Evolutionary conservation across 768 basidiomycete genomes (phyloP), one percentile per base, ranked within the genome.

Genomic region (Lactarius vividus): DNA sequence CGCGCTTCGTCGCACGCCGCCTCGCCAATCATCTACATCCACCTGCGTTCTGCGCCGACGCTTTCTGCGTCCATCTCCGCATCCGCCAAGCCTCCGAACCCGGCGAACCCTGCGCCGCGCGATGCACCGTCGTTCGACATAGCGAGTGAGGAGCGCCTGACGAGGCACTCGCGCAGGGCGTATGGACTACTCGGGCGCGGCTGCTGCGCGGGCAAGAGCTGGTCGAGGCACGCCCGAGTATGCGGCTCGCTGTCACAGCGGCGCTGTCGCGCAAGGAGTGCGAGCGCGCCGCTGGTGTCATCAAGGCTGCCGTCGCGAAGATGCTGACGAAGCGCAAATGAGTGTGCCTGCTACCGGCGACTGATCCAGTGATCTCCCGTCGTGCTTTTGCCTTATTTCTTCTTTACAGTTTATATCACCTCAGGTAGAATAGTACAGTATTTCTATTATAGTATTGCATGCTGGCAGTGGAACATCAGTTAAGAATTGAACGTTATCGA

Each of bases 21-120:
- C 5, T 94, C 92, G 13, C 93, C 96, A 2, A 82, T 97, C 58
- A 90, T 98, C 93, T 96, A 98, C 75, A 85, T 98, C 70, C 80
- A 85, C 73, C 75, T 92, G 67, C 83, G 84, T 56, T 71, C 46
- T 7, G 73, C 75, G 74, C 66, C 68, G 73, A 61, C 60, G 70
- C 37, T 35, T 11, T 35, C 10, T 35, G 33, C 33, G 11, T 35
- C 33, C 10, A 35, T 10, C 9, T 29, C 72, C 62, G 71, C 72
- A 73, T 68, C 69, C 71, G 28, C 73, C 68, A 82, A 84, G 71
- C 79, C 77, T n/a, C 82, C 83, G 8, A 86, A 87, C 71, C 83
- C 84, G 0, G 69, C 76, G 1, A 80, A 83, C 0, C 74, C 81
- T 2, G 73, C 78, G 0, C 79, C 84, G 0, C 78, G 83, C 42